A percentile compares a stretch with the other conserved stretches of the same genome.
Evolutionary conservation across 2,329 filamentous ascomycete species (phyloP).

Genomic region (Aspergillus phoenicis): DNA sequence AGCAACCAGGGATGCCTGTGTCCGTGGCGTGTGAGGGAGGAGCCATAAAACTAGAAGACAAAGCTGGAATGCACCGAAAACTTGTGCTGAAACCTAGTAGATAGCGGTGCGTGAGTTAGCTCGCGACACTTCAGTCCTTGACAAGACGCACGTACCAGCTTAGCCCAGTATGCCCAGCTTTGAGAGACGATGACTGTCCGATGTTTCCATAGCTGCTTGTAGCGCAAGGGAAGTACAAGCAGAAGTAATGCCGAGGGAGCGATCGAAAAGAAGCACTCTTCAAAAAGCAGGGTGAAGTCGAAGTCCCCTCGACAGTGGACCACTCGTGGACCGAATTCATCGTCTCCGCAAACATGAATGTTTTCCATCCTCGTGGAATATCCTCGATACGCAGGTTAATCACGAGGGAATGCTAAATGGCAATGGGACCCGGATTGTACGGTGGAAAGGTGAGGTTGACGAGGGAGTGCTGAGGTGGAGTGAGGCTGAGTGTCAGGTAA

Average conservation of each 20-base stretch:
- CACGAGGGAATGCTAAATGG: not conserved
- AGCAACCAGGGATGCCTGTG: not conserved
- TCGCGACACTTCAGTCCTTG: not conserved
- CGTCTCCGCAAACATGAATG: not conserved
- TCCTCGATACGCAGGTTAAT: not conserved
- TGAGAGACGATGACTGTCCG: not conserved
- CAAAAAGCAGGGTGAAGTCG: conserved; percentile 15
- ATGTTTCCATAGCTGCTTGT: not conserved
- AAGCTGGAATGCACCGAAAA: not conserved
- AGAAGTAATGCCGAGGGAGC: conserved; percentile 3
- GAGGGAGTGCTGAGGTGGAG: not conserved
- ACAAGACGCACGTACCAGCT: not conserved
- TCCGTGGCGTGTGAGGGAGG: conserved; percentile 2
- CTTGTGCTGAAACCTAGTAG: not conserved
- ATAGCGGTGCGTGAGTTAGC: too few relatives aligned
- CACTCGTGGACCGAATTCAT: conserved; percentile 1
- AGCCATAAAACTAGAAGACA: not conserved
- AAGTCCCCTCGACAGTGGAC: conserved; percentile 12
- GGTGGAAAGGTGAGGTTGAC: not conserved
- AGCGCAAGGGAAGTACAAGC: conserved; percentile 3
- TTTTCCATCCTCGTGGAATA: not conserved
- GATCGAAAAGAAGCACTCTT: conserved; percentile 9
- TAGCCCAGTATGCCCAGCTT: not conserved
- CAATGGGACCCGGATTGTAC: not conserved
- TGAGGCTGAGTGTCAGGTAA: too few relatives aligned